phyloP scores from a whole-genome alignment of 2,329 filamentous ascomycete species.

The Fulvia fulva region DNA sequence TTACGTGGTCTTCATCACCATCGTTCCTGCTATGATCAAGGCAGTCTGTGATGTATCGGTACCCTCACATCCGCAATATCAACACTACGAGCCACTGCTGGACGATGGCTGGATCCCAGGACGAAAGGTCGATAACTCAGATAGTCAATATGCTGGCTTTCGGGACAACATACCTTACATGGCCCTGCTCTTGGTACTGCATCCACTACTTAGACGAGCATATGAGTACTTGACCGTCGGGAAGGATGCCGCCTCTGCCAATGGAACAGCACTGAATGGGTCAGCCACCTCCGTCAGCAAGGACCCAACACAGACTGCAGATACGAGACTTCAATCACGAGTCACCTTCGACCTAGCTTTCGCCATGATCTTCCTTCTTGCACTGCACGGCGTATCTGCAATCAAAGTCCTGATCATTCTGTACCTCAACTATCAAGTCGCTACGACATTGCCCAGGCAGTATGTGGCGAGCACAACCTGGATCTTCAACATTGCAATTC shows the following conservation, averaged over 20 bases:
- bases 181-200: slow-evolving; percentile 65
- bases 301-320: slow-evolving; percentile 46
- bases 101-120: slow-evolving; percentile 87
- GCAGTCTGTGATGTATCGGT: slow-evolving; percentile 80
- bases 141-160: slow-evolving; percentile 81
- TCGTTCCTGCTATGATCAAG: slow-evolving; percentile 84
- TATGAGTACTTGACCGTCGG: slow-evolving; percentile 56
- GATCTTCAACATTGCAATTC: slow-evolving; percentile 77
- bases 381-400: slow-evolving; percentile 79
- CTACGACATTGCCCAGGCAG: slow-evolving; percentile 64
- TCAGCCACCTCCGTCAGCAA: neutral
- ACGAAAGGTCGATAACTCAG: slow-evolving; percentile 86
- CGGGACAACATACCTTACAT: slow-evolving; percentile 82
- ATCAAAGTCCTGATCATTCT: slow-evolving; percentile 79
- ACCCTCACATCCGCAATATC: slow-evolving; percentile 79
- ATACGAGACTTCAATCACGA: slow-evolving; percentile 58
- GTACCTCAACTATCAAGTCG: slow-evolving; percentile 75
- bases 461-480: slow-evolving; percentile 76
- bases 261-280: slow-evolving; percentile 1
- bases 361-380: slow-evolving; percentile 71
- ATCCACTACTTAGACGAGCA: slow-evolving; percentile 70
- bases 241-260: neutral
- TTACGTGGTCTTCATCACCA: slow-evolving; percentile 61
- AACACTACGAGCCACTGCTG: slow-evolving; percentile 66
- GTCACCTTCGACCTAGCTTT: slow-evolving; percentile 80